Base-by-base conservation (phyloP, 768 basidiomycete genomes). In the Cystofilobasidium macerans region DNA sequence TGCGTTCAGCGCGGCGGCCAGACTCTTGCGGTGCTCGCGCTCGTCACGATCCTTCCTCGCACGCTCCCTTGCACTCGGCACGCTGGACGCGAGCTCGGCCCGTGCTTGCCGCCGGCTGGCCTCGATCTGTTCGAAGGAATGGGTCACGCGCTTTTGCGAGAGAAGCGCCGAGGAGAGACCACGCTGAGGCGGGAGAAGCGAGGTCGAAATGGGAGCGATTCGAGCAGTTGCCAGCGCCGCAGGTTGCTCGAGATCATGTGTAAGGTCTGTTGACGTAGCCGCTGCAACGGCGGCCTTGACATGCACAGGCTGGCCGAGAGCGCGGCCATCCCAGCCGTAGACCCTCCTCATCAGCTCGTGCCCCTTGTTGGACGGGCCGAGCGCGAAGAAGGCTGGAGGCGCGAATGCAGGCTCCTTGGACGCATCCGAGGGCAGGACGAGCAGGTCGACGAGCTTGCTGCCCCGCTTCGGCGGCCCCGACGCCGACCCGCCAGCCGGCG, bases 301-400 rank as follows among this genome's bases (percentile, higher is more conserved):
- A n/a, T n/a, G n/a, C n/a, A n/a, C n/a, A 9, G 26, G 11, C 56
- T 35, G 30, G 22, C 57, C 57, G 7, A 58, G 36, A 4, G 33
- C 57, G 38, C 35, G 24, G 18, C 57, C 57, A 16, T 38, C 36
- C 57, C 57, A 58, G 2, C 57, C 57, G 20, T 4, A n/a, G n/a
- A n/a, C 7, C 35, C 8, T 24, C 4, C 38, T 14, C 33, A 58
- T 13, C 57, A 58, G 38, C 24, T 24, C 35, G 14, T 58, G 36
- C 3, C 57, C 57, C n/a, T 40, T 38, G 36, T 58, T 33, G 57
- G 5, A 4, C 7, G 28, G 30, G 6, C 57, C 57, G 36, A 58
- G 57, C 3, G 57, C 57, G 18, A 58, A 58, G 57, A 38, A 58
- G 2, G 57, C 38, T n/a, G 57, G 57, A 3, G 57, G 57, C n/a